Evolutionary conservation across 2,329 filamentous ascomycete genomes (phyloP).

Genomic region (Xylariaceae sp.): DNA sequence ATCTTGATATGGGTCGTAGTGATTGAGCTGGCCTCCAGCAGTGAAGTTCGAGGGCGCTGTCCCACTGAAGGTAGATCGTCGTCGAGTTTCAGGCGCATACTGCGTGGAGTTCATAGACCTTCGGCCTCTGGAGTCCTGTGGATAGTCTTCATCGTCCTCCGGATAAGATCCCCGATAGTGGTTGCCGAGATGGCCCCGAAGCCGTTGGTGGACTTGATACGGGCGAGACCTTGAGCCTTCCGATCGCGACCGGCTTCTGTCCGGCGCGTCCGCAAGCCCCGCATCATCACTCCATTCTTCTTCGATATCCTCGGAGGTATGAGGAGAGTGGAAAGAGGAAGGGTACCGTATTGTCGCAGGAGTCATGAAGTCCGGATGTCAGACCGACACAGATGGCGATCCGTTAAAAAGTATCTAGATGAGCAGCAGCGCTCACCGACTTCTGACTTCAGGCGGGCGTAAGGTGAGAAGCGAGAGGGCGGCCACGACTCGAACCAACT

Average conservation of each 20-base stretch:
- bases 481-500: too few relatives aligned
- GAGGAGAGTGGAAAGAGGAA: neutral
- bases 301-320: neutral
- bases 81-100: neutral
- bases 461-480: too few relatives aligned
- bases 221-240: neutral
- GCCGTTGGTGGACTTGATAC: neutral
- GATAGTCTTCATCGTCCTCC: neutral
- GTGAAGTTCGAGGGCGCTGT: neutral
- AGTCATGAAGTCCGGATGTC: neutral
- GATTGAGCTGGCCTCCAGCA: neutral
- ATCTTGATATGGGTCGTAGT: neutral
- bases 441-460: too few relatives aligned
- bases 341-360: neutral
- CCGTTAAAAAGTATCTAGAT: neutral
- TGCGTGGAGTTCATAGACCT: neutral
- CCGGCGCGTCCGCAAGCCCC: neutral
- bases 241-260: neutral
- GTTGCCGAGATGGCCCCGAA: neutral
- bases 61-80: neutral
- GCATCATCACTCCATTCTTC: neutral
- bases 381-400: too few relatives aligned
- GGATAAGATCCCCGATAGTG: neutral
- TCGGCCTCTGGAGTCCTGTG: neutral
- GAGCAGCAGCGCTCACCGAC: neutral